phyloP scores from a whole-genome alignment of 169 alveolate genomes.

The Besnoitia besnoiti region DNA sequence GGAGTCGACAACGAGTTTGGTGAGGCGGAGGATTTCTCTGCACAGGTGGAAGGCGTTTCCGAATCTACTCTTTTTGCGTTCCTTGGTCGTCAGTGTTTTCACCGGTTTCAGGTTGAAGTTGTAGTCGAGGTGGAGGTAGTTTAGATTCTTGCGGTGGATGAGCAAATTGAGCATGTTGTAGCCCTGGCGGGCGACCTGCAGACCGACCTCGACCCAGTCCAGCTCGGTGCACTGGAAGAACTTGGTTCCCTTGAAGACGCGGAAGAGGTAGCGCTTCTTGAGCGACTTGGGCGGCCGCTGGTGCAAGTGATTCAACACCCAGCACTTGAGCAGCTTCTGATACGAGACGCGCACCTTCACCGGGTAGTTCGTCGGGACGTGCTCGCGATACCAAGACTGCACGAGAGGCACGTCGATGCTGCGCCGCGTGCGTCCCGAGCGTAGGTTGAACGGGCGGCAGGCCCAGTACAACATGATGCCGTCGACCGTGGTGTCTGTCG shows the following conservation, averaged over 20 bases:
- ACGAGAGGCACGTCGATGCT: conserved; percentile 97
- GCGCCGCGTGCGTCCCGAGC: conserved; percentile 96
- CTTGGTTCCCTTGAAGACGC: conserved; percentile 96
- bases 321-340: conserved; percentile 97
- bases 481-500: conserved; percentile 73
- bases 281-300: conserved; percentile 93
- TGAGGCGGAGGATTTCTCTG: conserved; percentile 98
- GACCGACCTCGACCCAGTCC: conserved; percentile 99
- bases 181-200: conserved; percentile 99
- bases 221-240: conserved; percentile 98
- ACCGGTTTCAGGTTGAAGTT: conserved; percentile 99
- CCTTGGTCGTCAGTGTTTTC: conserved; percentile 99
- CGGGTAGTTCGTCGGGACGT: conserved; percentile 97
- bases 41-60: conserved; percentile 99
- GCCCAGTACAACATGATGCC: conserved; percentile 96
- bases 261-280: conserved; percentile 93
- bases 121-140: conserved; percentile 99
- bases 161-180: conserved; percentile 98
- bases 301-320: conserved; percentile 97
- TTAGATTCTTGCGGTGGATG: conserved; percentile 98
- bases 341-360: conserved; percentile 97
- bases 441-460: conserved; percentile 98
- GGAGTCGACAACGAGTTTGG: conserved; percentile 98
- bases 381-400: conserved; percentile 98
- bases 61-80: conserved; percentile 99